Evolutionary conservation across 768 basidiomycete species (phyloP).

Genomic region (Tylopilus sp.): DNA sequence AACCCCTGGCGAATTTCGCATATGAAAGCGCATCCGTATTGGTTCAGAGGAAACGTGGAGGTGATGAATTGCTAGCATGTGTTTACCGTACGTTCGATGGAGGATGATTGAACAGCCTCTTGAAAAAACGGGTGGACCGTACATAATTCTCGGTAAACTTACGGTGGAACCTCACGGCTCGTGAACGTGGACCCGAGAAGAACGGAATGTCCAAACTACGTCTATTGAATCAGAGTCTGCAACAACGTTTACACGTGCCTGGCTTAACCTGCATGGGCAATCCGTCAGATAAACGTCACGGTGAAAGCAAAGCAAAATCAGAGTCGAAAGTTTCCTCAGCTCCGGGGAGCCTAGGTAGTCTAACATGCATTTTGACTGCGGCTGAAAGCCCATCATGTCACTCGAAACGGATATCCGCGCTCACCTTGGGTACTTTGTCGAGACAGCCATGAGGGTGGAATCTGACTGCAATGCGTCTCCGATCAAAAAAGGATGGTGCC

Average conservation of each 20-base stretch:
- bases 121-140: too few relatives aligned
- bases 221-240: background rate
- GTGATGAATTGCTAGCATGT: constrained; percentile 15
- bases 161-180: too few relatives aligned
- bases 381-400: constrained; percentile 16
- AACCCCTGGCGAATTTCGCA: constrained; percentile 27
- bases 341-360: constrained; percentile 29
- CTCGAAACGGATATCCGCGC: background rate
- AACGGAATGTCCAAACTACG: too few relatives aligned
- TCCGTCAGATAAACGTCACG: background rate
- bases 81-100: constrained; percentile 2
- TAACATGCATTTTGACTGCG: constrained; percentile 31
- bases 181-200: too few relatives aligned
- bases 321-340: constrained; percentile 21
- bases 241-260: background rate
- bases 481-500: too few relatives aligned
- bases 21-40: constrained; percentile 27
- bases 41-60: constrained; percentile 27
- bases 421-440: background rate
- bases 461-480: background rate
- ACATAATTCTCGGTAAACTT: too few relatives aligned
- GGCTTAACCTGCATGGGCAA: background rate
- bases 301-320: background rate
- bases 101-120: background rate
- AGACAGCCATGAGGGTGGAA: background rate